Evolutionary conservation across 2,329 filamentous ascomycete species (phyloP), one percentile per base, ranked within the genome.

Genomic region (Phyllosticta citribraziliensis): DNA sequence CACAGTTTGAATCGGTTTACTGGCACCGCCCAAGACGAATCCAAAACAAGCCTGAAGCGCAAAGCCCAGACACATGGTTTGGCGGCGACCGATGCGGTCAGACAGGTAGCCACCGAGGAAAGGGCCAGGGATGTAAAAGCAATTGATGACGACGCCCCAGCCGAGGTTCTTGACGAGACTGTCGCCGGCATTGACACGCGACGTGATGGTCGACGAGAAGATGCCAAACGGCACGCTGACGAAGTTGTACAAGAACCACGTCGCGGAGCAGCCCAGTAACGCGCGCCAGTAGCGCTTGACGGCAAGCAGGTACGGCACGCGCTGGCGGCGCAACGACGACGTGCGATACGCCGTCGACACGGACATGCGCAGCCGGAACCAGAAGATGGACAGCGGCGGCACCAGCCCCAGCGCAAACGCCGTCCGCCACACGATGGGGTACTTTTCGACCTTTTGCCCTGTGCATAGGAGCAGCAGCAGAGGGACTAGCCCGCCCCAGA

Each of bases 211-310:
- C 0, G 79, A 79, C 60, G 76, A 78, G 68, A 83, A 83, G 27
- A 84, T 75, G 9, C 80, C 80, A 63, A 83, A 82, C 0, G 81
- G 81, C 58, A 81, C 79, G 0, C 78, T 78, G 51, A 83, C 78
- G 67, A 78, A 84, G 66, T 84, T 80, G 67, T 84, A 79, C 52
- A 74, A 68, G 67, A 82, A 82, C 80, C 80, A 83, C 10, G 77
- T 75, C 0, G 75, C 63, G 2, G 79, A 75, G 6, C 76, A 75
- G 14, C 81, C 80, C 3, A 82, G 66, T 52, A 83, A 69, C 0
- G 78, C 77, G 3, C 76, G 73, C 72, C 77, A 82, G 64, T 83
- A 80, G 33, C 75, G 72, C 64, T 75, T 78, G 20, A 80, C 56
- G 0, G 75, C 76, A 8, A 82, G 72, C 66, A 68, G 67, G 67